These are phyloP conservation scores for Stagonosporopsis rhizophila DNA, from an alignment of 2,329 filamentous ascomycete genomes.

Conservation along the genomic window DNA sequence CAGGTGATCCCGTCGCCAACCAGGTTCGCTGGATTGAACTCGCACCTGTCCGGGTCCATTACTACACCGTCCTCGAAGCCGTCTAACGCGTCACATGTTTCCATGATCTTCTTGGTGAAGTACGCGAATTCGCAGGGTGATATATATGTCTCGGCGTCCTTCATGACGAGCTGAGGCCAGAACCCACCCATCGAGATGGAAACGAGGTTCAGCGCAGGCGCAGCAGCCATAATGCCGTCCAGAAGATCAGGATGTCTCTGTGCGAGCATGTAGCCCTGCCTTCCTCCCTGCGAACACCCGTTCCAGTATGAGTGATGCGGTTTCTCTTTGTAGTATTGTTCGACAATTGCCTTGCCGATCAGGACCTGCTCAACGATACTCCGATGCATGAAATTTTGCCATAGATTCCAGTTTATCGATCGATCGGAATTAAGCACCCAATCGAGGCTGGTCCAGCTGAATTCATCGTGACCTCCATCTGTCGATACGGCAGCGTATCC, in stretches of 20 bases:
- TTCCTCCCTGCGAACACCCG: constrained; percentile 29
- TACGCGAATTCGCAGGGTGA: constrained; percentile 31
- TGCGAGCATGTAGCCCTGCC: constrained; percentile 42
- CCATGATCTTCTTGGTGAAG: constrained; percentile 22
- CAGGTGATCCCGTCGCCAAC: constrained; percentile 26
- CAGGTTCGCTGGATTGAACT: constrained; percentile 26
- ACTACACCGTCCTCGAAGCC: constrained; percentile 44
- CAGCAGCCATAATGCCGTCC: constrained; percentile 41
- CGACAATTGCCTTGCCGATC: constrained; percentile 37
- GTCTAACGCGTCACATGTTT: constrained; percentile 37
- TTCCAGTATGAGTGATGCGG: constrained; percentile 44
- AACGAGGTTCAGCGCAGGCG: constrained; percentile 33
- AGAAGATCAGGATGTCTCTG: constrained; percentile 38
- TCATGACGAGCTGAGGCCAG: constrained; percentile 39
- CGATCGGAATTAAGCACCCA: constrained; percentile 24
- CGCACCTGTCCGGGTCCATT: constrained; percentile 26
- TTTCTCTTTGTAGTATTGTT: constrained; percentile 38
- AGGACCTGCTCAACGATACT: constrained; percentile 41
- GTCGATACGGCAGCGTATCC: constrained; percentile 34
- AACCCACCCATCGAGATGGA: constrained; percentile 24
- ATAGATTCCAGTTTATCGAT: constrained; percentile 28
- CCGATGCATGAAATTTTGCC: constrained; percentile 42
- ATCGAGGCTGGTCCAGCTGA: neutral
- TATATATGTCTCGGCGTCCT: constrained; percentile 22
- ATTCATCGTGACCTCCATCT: constrained; percentile 28